These are phyloP conservation scores for Beta macrorhiza DNA, from an alignment of 179 eudicot genomes.

Conservation along the genomic window DNA sequence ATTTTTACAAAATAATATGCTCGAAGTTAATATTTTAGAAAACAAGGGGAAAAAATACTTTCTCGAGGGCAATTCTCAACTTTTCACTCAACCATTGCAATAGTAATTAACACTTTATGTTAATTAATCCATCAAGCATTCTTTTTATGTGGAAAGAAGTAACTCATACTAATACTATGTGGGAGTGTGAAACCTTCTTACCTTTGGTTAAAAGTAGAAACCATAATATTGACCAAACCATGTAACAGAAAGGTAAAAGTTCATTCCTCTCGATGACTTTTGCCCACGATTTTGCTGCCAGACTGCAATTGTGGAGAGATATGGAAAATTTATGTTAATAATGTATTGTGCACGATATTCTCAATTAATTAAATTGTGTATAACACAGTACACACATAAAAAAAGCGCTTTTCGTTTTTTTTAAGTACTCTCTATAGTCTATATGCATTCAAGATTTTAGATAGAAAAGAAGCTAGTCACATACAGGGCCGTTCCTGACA, in stretches of 20 bases:
- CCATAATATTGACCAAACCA: not conserved
- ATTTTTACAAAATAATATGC: not conserved
- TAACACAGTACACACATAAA: not conserved
- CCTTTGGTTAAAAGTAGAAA: not conserved
- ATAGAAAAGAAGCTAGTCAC: too few species aligned
- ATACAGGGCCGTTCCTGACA: too few species aligned
- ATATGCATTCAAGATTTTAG: too few species aligned
- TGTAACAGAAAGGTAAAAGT: not conserved
- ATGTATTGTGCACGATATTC: not conserved
- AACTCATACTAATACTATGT: not conserved
- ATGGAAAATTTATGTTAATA: not conserved
- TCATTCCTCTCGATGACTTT: not conserved
- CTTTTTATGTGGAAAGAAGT: not conserved
- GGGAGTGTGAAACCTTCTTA: not conserved
- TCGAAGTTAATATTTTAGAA: not conserved
- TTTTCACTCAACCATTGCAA: not conserved
- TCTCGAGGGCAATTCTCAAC: too few species aligned
- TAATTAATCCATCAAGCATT: not conserved
- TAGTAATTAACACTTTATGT: not conserved
- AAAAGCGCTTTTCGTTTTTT: not conserved
- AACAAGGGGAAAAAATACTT: too few species aligned
- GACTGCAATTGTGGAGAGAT: not conserved
- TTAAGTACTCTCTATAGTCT: too few species aligned
- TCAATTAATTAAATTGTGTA: not conserved
- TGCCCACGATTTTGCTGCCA: constrained; percentile 3